phyloP scores from a whole-genome alignment of 2,329 filamentous ascomycete species.

The Fusarium multiceps region DNA sequence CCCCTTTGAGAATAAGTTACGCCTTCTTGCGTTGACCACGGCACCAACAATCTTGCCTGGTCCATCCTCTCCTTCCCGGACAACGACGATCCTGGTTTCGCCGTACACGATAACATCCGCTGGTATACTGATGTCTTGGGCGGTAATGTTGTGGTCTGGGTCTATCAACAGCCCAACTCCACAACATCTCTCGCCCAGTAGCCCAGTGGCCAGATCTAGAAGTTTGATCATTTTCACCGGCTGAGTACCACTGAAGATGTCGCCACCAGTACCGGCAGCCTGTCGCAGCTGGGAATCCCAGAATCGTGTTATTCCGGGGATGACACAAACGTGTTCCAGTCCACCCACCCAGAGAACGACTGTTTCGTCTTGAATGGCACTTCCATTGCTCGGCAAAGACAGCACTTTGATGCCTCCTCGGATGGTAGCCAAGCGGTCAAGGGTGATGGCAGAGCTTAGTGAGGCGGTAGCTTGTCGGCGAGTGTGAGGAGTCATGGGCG shows the following conservation, averaged over 20 bases:
- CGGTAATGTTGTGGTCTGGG: slow-evolving; percentile 40
- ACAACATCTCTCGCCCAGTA: slow-evolving; percentile 68
- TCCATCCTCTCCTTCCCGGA: slow-evolving; percentile 64
- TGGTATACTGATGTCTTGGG: slow-evolving; percentile 56
- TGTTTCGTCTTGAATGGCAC: slow-evolving; percentile 63
- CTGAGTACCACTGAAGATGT: slow-evolving; percentile 66
- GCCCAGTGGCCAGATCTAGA: slow-evolving; percentile 62
- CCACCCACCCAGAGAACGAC: slow-evolving; percentile 68
- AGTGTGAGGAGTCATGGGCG: slow-evolving; percentile 73
- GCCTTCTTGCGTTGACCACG: slow-evolving; percentile 49
- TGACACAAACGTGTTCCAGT: slow-evolving; percentile 66
- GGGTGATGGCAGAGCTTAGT: slow-evolving; percentile 55
- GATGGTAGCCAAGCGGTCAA: slow-evolving; percentile 64
- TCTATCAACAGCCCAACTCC: slow-evolving; percentile 61
- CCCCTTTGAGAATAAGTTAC: slow-evolving; percentile 52
- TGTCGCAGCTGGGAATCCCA: slow-evolving; percentile 70
- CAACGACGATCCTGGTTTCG: slow-evolving; percentile 65
- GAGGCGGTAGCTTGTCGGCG: slow-evolving; percentile 64
- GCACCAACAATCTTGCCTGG: slow-evolving; percentile 58
- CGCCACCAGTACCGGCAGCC: slow-evolving; percentile 61
- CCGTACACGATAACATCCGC: slow-evolving; percentile 67
- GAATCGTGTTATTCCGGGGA: slow-evolving; percentile 66
- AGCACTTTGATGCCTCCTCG: slow-evolving; percentile 65
- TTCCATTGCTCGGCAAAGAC: slow-evolving; percentile 56
- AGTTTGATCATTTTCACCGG: slow-evolving; percentile 67